These are phyloP conservation scores for Vitis hybrid DNA, from an alignment of 177 flowering plant species.

Conservation along the genomic window DNA sequence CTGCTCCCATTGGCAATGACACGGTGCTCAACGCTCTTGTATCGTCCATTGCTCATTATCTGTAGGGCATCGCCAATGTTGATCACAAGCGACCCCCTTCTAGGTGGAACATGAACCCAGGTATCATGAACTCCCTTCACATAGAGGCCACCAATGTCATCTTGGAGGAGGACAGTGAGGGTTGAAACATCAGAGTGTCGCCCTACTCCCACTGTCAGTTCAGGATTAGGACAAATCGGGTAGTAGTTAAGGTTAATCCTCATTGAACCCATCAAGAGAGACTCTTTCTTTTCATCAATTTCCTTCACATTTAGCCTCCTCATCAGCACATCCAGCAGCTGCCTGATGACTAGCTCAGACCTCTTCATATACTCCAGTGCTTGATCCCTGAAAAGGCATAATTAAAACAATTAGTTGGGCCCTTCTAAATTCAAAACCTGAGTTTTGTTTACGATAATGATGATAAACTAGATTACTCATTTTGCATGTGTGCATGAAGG, in stretches of 20 bases:
- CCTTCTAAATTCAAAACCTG: too few relatives aligned
- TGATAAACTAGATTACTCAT: too few relatives aligned
- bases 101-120: constrained; percentile 45
- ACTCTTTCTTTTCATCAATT: constrained; percentile 18
- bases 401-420: not conserved
- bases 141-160: constrained; percentile 43
- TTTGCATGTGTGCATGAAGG: too few relatives aligned
- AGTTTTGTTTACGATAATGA: too few relatives aligned
- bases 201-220: constrained; percentile 44
- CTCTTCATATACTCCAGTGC: constrained; percentile 41
- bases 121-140: constrained; percentile 18
- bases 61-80: constrained; percentile 44
- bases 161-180: constrained; percentile 47
- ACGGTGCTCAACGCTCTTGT: constrained; percentile 43
- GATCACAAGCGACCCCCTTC: constrained; percentile 34
- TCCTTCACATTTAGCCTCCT: constrained; percentile 29
- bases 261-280: constrained; percentile 28
- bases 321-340: constrained; percentile 24
- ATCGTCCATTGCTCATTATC: constrained; percentile 41
- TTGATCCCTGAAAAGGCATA: constrained; percentile 26
- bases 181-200: constrained; percentile 43
- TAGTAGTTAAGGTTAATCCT: constrained; percentile 41
- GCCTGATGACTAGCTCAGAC: constrained; percentile 15
- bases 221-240: constrained; percentile 46
- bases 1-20: constrained; percentile 31